A percentile compares a stretch with the other conserved stretches of the same genome.
phyloP scores from a whole-genome alignment of 257 asterid species.

The Leptodermis oblonga region DNA sequence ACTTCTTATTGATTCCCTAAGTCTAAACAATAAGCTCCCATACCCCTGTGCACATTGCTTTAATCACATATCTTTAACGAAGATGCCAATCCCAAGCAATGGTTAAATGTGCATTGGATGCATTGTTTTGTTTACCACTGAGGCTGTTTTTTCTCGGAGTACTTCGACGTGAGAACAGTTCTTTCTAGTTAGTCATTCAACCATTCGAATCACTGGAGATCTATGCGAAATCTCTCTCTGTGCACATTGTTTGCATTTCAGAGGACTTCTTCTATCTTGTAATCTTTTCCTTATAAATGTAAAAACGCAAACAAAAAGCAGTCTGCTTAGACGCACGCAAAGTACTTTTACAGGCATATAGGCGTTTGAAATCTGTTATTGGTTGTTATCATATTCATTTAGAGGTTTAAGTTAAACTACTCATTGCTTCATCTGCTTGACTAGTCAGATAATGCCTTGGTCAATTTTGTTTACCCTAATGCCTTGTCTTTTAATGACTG shows the following conservation, averaged over 20 bases:
- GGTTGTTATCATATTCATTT: background rate
- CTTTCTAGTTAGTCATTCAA: background rate
- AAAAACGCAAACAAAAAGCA: background rate
- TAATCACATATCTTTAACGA: too few relatives aligned
- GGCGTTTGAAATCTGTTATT: background rate
- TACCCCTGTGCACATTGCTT: background rate
- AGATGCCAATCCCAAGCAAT: background rate
- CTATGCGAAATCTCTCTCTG: background rate
- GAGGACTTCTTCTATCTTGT: background rate
- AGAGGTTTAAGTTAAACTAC: background rate
- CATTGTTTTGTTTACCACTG: background rate
- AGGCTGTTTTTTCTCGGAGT: background rate
- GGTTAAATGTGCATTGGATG: background rate
- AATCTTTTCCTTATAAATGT: background rate
- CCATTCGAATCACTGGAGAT: background rate
- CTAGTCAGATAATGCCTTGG: background rate
- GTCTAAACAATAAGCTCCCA: background rate
- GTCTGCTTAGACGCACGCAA: background rate
- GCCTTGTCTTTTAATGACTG: background rate
- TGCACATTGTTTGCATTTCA: background rate
- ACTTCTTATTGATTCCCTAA: conserved; percentile 1
- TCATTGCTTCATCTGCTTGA: background rate
- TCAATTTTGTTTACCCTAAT: background rate
- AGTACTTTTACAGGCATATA: background rate
- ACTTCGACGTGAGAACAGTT: background rate